phyloP scores from a whole-genome alignment of 106 monocot genomes.

The Dendrobium officinale region DNA sequence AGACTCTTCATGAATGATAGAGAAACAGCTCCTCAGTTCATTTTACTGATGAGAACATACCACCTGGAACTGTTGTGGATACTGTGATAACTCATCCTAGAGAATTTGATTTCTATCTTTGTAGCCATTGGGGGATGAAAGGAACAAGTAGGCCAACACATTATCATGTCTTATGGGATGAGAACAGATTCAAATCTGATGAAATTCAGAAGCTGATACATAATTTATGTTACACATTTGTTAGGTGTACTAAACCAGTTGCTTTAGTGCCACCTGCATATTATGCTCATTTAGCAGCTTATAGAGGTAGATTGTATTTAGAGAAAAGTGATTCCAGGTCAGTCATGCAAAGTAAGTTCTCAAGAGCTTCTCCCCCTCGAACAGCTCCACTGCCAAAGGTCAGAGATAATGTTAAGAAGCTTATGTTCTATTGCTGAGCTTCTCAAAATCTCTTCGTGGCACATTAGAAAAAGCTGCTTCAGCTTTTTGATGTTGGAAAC shows the following conservation, averaged over 20 bases:
- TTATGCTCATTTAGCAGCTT: constrained; percentile 87
- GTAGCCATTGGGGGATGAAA: constrained; percentile 88
- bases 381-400: constrained; percentile 71
- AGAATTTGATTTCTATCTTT: constrained; percentile 87
- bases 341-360: constrained; percentile 20
- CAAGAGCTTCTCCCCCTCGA: constrained; percentile 31
- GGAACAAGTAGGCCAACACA: constrained; percentile 85
- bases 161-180: constrained; percentile 86
- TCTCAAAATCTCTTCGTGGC: no score
- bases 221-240: constrained; percentile 85
- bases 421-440: constrained; percentile 90
- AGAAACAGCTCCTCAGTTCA: constrained; percentile 4
- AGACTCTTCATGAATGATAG: constrained; percentile 49
- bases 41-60: constrained; percentile 43
- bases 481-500: no score
- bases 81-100: constrained; percentile 79
- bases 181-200: constrained; percentile 72
- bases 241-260: constrained; percentile 79
- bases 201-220: constrained; percentile 80
- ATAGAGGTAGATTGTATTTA: constrained; percentile 80
- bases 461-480: no score
- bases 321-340: constrained; percentile 21
- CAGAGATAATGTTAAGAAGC: constrained; percentile 72
- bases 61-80: constrained; percentile 83
- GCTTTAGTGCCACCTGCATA: constrained; percentile 88